A percentile compares a stretch with the other conserved stretches of the same genome.
Evolutionary conservation across 768 basidiomycete species (phyloP).

Genomic region (Leccinellum luteum): DNA sequence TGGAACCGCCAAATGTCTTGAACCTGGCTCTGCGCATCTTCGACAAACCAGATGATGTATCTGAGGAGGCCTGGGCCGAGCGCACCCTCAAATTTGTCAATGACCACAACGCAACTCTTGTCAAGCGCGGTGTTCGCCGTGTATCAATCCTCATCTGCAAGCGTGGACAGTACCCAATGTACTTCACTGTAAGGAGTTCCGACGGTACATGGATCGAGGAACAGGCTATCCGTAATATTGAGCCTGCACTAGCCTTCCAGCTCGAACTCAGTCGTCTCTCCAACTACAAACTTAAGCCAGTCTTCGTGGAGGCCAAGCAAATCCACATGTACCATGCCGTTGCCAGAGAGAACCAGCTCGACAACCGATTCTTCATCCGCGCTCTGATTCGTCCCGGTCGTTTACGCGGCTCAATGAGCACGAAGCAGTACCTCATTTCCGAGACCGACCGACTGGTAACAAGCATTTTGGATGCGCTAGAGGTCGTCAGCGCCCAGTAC

Average conservation of each 20-base stretch:
- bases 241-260: conserved; percentile 97
- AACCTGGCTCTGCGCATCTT: conserved; percentile 92
- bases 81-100: conserved; percentile 72
- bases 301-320: conserved; percentile 95
- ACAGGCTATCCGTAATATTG: conserved; percentile 95
- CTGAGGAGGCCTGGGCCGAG: conserved; percentile 75
- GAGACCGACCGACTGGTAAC: conserved; percentile 97
- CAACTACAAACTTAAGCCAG: conserved; percentile 95
- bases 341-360: conserved; percentile 95
- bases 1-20: conserved; percentile 87
- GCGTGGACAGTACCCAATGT: conserved; percentile 87
- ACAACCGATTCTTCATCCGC: conserved; percentile 96
- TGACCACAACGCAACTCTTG: conserved; percentile 57
- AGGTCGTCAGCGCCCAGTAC: conserved; percentile 87
- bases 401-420: conserved; percentile 87
- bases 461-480: conserved; percentile 89
- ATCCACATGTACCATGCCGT: conserved; percentile 97
- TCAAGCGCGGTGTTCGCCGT: conserved; percentile 82
- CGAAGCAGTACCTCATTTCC: conserved; percentile 96
- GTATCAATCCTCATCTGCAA: conserved; percentile 91
- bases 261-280: conserved; percentile 94
- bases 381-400: conserved; percentile 95
- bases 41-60: conserved; percentile 71
- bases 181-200: conserved; percentile 83
- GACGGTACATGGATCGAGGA: conserved; percentile 86